Percentiles rank a stretch among this genome's conserved stretches.
Evolutionary conservation across 768 basidiomycete genomes (phyloP).

Genomic region (Boletus subparvulus): DNA sequence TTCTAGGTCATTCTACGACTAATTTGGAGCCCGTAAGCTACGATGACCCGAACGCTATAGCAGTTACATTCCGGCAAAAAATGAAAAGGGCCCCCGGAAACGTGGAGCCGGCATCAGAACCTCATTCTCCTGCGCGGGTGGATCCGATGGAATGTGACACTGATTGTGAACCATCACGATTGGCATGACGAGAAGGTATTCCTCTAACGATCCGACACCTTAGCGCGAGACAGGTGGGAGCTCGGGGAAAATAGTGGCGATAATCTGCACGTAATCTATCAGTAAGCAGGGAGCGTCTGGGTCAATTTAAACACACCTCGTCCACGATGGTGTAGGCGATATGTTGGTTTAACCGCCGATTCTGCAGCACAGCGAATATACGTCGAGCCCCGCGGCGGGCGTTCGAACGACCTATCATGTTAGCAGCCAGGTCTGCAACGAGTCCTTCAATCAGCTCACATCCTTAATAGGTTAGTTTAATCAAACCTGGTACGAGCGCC

Average conservation of each 20-base stretch:
- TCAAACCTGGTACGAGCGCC: conserved; percentile 82
- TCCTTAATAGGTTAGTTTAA: neutral
- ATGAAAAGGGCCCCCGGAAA: conserved; percentile 26
- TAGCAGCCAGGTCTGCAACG: conserved; percentile 81
- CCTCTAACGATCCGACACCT: neutral
- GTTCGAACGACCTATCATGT: conserved; percentile 97
- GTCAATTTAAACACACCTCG: conserved; percentile 56
- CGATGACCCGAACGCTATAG: conserved; percentile 62
- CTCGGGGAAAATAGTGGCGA: conserved; percentile 63
- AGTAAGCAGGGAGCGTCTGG: neutral
- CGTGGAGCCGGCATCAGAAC: neutral
- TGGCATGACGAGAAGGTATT: neutral
- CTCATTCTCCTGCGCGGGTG: conserved; percentile 15
- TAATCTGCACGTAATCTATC: conserved; percentile 40
- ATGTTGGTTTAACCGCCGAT: conserved; percentile 91
- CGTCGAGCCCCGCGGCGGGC: conserved; percentile 89
- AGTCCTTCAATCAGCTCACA: neutral
- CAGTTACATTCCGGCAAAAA: conserved; percentile 46
- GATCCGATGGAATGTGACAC: conserved; percentile 11
- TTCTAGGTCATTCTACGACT: neutral
- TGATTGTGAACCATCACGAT: neutral
- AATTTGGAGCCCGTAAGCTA: conserved; percentile 40
- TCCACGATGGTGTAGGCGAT: conserved; percentile 86
- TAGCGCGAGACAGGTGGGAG: conserved; percentile 16
- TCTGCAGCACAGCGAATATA: conserved; percentile 93